Evolutionary conservation across 768 basidiomycete species (phyloP).

Genomic region (Leccinum subtestaceum): DNA sequence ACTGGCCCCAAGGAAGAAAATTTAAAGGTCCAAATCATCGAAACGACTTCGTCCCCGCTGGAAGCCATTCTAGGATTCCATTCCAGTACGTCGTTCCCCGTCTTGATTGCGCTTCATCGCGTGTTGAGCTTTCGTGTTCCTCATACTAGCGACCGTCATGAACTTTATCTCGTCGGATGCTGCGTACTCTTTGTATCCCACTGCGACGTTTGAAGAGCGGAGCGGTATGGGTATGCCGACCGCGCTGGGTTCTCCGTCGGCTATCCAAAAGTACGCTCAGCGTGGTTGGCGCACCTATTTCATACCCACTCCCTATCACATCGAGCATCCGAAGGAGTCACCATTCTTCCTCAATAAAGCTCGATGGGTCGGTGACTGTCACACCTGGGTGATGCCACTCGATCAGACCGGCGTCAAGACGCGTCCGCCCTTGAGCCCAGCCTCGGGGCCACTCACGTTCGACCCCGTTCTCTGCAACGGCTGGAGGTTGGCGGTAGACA

Average conservation of each 20-base stretch:
- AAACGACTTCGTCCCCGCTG: constrained; percentile 15
- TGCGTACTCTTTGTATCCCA: constrained; percentile 43
- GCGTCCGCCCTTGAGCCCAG: constrained; percentile 10
- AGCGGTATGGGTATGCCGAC: constrained; percentile 21
- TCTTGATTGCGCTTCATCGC: not conserved
- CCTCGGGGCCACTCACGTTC: constrained; percentile 16
- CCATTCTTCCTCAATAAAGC: constrained; percentile 20
- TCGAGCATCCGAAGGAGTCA: not conserved
- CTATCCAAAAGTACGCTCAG: constrained; percentile 33
- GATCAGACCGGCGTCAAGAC: constrained; percentile 15
- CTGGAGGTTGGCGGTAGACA: constrained; percentile 8
- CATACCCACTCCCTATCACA: constrained; percentile 2
- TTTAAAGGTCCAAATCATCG: constrained; percentile 42
- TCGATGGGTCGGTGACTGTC: constrained; percentile 33
- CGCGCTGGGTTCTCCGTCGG: constrained; percentile 3
- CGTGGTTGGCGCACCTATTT: constrained; percentile 33
- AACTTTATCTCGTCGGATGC: constrained; percentile 42
- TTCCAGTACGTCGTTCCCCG: constrained; percentile 36
- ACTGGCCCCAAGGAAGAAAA: not conserved
- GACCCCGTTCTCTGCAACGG: constrained; percentile 20
- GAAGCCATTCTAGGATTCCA: constrained; percentile 45
- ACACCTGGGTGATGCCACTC: constrained; percentile 33
- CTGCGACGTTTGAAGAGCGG: constrained; percentile 38
- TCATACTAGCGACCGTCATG: constrained; percentile 11
- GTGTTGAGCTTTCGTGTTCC: constrained; percentile 14